These are phyloP conservation scores for Breviolum minutum DNA, from an alignment of 73 alveolate species.

Conservation along the genomic window DNA sequence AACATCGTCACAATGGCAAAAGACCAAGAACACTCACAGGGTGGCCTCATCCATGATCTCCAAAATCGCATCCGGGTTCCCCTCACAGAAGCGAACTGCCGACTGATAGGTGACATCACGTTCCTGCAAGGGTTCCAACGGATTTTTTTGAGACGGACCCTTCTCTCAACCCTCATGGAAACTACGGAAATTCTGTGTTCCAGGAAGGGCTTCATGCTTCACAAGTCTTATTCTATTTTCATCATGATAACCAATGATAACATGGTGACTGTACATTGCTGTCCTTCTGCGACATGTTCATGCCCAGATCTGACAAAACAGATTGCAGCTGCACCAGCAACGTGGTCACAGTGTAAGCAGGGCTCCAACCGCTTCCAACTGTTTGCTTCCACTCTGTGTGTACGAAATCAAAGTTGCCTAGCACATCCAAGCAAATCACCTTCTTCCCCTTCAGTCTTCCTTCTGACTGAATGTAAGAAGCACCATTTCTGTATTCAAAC, in stretches of 20 bases:
- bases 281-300: conserved; percentile 30
- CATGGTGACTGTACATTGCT: too few relatives aligned
- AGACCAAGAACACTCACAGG: too few relatives aligned
- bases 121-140: neutral
- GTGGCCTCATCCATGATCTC: conserved; percentile 40
- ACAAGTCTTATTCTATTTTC: too few relatives aligned
- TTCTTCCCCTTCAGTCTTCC: conserved; percentile 56
- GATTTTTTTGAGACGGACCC: too few relatives aligned
- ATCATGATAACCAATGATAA: too few relatives aligned
- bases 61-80: conserved; percentile 34
- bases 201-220: too few relatives aligned
- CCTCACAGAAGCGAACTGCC: conserved; percentile 52
- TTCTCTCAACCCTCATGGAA: too few relatives aligned
- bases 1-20: too few relatives aligned
- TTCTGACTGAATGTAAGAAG: conserved; percentile 14
- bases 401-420: conserved; percentile 70
- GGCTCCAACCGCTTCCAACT: conserved; percentile 86
- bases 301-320: conserved; percentile 41
- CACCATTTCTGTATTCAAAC: conserved; percentile 64
- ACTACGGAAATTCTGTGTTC: too few relatives aligned
- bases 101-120: conserved; percentile 66
- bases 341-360: conserved; percentile 71
- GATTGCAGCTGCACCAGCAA: conserved; percentile 65
- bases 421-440: conserved; percentile 73
- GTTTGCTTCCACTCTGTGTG: conserved; percentile 84